Conservation (phyloP, 2,329 filamentous ascomycete species). For the Colletotrichum sp. region DNA sequence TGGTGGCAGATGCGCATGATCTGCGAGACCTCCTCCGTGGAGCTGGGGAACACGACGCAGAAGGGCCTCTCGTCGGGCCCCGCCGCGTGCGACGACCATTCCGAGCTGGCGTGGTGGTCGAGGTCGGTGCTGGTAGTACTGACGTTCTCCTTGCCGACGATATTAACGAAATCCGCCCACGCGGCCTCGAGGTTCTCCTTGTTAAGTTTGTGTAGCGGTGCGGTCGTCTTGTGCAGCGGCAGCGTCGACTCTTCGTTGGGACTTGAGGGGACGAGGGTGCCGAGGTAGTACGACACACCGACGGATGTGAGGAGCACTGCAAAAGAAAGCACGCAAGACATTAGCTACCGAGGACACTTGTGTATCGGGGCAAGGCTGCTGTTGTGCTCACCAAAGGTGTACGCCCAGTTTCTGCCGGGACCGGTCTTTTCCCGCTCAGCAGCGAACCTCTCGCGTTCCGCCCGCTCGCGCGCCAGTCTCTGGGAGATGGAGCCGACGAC, state of each 20-base stretch:
- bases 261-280: conserved; percentile 58
- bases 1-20: conserved; percentile 89
- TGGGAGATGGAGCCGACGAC: conserved; percentile 63
- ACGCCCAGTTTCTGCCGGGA: conserved; percentile 51
- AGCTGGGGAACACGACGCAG: conserved; percentile 77
- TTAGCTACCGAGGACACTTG: neutral
- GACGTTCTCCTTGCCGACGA: conserved; percentile 70
- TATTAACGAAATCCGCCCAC: conserved; percentile 70
- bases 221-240: conserved; percentile 55
- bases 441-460: conserved; percentile 57
- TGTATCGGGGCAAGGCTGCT: neutral
- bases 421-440: conserved; percentile 39
- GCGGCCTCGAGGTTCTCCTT: conserved; percentile 71
- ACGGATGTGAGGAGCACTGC: conserved; percentile 59
- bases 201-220: conserved; percentile 63
- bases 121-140: conserved; percentile 64
- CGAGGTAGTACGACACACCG: conserved; percentile 62
- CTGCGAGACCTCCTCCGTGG: conserved; percentile 82
- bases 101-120: conserved; percentile 61
- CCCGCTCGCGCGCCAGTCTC: conserved; percentile 59
- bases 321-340: neutral
- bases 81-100: conserved; percentile 66
- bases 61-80: conserved; percentile 59
- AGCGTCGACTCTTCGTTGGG: conserved; percentile 62
- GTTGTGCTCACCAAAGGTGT: conserved; percentile 58